Base-by-base conservation (phyloP, 768 basidiomycete genomes). In the Epithele typhae region DNA sequence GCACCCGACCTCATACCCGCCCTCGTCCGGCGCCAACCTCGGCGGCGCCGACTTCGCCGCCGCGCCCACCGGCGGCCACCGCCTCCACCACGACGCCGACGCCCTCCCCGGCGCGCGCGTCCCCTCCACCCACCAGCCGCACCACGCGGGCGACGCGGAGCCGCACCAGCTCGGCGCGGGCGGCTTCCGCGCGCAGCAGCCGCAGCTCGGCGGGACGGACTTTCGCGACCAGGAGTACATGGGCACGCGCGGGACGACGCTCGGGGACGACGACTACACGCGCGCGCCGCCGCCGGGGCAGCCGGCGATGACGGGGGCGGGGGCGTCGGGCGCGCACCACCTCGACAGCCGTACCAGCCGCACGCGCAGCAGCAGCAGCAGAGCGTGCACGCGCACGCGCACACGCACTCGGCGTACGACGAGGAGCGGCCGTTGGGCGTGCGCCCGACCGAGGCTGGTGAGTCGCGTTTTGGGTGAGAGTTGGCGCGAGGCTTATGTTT, bases 61-160 rank as follows among this genome's bases (percentile, higher is more conserved):
- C 1, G 57, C 57, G 30, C 59, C 59, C n/a, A 58, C 56, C 8
- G 72, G 72, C 2, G 46, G 55, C 40, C 71, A 78, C 59, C 76
- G 68, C 43, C 53, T 73, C 36, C 80, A 83, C 62, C 56, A 65
- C 25, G 57, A 68, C n/a, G 64, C 68, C 22, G 77, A 81, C 35
- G 70, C 70, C 22, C 72, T 79, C 25, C 77, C 78, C 7, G 70
- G 71, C 15, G 60, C 71, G 1, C 62, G 51, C 18, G 64, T 64
- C 18, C 55, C 37, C 15, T 52, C 56, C 3, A 54, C 60, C 2
- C 47, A 64, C 18, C 49, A 57, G 6, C 47, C 54, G 3, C 70
- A 75, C 55, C 77, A 75, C 61, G 63, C 54, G 43, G 56, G 70
- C 0, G 65, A 66, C 12, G 65, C 51, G 4, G 56, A 59, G 39